Conservation (phyloP, 768 basidiomycete species). For the Mycena pura region DNA sequence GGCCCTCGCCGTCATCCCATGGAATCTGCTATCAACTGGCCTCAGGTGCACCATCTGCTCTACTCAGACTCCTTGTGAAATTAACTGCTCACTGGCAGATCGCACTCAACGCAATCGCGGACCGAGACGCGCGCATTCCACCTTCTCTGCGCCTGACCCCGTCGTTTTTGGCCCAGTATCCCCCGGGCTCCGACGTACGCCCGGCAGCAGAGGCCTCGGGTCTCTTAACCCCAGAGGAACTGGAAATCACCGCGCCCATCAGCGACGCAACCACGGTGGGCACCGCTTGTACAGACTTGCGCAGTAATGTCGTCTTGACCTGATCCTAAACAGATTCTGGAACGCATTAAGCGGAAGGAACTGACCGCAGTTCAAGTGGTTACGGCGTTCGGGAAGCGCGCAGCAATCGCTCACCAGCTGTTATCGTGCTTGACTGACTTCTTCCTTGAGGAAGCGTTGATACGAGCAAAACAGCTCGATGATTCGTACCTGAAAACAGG, state of each 20-base stretch:
- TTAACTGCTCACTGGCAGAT: too few species aligned
- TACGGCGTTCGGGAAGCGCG: slow-evolving; percentile 53
- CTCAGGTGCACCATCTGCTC: not conserved
- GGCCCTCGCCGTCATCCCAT: too few species aligned
- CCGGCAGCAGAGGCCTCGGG: slow-evolving; percentile 39
- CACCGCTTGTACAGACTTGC: not conserved
- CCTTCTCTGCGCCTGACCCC: slow-evolving; percentile 8
- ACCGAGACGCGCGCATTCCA: slow-evolving; percentile 21
- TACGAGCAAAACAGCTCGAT: slow-evolving; percentile 49
- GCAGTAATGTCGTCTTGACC: not conserved
- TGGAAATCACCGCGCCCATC: slow-evolving; percentile 39
- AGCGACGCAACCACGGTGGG: slow-evolving; percentile 43
- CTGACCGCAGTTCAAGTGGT: slow-evolving; percentile 47
- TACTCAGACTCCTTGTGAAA: not conserved
- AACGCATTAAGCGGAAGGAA: slow-evolving; percentile 33
- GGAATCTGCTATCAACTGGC: not conserved
- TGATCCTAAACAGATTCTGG: slow-evolving; percentile 12
- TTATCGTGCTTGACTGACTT: slow-evolving; percentile 48
- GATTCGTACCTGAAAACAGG: slow-evolving; percentile 45
- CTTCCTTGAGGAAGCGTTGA: slow-evolving; percentile 50
- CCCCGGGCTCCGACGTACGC: slow-evolving; percentile 34
- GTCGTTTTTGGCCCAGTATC: slow-evolving; percentile 20
- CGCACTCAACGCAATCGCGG: slow-evolving; percentile 15
- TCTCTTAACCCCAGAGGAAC: slow-evolving; percentile 37
- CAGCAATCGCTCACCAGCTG: slow-evolving; percentile 58